Percentiles rank a stretch among this genome's conserved stretches.
phyloP scores from a whole-genome alignment of 2,329 filamentous ascomycete genomes.

The Coniochaeta hoffmannii region DNA sequence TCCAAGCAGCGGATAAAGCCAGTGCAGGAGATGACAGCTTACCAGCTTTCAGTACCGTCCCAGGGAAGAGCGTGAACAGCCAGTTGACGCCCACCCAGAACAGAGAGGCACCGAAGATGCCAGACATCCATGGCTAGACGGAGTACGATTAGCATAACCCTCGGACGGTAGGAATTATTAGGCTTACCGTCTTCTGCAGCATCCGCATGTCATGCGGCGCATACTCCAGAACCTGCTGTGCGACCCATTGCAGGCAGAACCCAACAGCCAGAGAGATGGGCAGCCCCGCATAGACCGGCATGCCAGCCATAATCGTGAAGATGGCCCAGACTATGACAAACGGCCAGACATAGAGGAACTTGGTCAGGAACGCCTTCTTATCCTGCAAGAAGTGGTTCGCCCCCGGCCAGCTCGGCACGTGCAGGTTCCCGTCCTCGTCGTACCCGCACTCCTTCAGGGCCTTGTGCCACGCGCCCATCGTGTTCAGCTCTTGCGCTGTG shows the following conservation, averaged over 20 bases:
- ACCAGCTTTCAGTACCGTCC: slow-evolving; percentile 41
- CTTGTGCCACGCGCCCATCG: slow-evolving; percentile 70
- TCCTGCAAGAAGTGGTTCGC: slow-evolving; percentile 70
- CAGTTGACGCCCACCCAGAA: slow-evolving; percentile 76
- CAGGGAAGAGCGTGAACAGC: slow-evolving; percentile 61
- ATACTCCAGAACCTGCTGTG: slow-evolving; percentile 70
- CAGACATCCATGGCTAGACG: slow-evolving; percentile 75
- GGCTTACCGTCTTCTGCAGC: slow-evolving; percentile 76
- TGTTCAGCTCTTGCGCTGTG: slow-evolving; percentile 88
- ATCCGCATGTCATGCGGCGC: slow-evolving; percentile 83
- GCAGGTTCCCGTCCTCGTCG: slow-evolving; percentile 66
- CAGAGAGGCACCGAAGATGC: slow-evolving; percentile 82
- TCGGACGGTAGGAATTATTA: slow-evolving; percentile 6
- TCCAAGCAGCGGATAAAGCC: background rate
- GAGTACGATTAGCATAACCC: slow-evolving; percentile 9
- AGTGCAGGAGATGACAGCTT: slow-evolving; percentile 21
- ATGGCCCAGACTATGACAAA: slow-evolving; percentile 67
- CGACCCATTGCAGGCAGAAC: slow-evolving; percentile 68
- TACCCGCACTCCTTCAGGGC: slow-evolving; percentile 81
- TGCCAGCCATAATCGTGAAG: slow-evolving; percentile 63
- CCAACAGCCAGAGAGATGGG: slow-evolving; percentile 60
- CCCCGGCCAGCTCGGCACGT: slow-evolving; percentile 62
- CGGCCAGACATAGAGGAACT: slow-evolving; percentile 87
- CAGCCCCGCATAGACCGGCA: slow-evolving; percentile 69
- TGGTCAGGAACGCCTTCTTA: slow-evolving; percentile 67